Conservation (phyloP, 2,329 filamentous ascomycete genomes). For the Exophiala alcalophila region DNA sequence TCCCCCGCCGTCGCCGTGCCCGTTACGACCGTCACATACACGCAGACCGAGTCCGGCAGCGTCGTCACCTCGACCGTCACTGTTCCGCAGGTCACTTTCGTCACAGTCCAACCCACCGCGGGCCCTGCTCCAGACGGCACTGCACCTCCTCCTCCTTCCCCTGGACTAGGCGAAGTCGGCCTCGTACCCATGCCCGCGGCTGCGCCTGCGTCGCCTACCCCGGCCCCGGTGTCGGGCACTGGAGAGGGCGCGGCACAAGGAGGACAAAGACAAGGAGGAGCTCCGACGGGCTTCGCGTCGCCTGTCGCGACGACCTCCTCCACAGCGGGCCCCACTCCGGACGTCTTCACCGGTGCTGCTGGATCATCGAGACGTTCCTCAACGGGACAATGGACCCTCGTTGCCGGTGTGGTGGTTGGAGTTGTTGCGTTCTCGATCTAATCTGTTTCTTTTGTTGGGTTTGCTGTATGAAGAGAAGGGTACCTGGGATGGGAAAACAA, state of each 20-base stretch:
- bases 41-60: conserved; percentile 30
- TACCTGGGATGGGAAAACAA: no score
- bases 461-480: background rate
- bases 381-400: conserved; percentile 11
- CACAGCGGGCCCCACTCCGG: conserved; percentile 32
- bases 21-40: conserved; percentile 43
- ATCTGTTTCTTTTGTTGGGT: background rate
- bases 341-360: conserved; percentile 37
- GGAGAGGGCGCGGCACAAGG: background rate
- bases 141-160: background rate
- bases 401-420: conserved; percentile 23
- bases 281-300: conserved; percentile 2
- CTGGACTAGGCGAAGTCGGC: conserved; percentile 10
- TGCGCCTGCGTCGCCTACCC: background rate
- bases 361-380: no score
- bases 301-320: background rate
- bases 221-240: conserved; percentile 7
- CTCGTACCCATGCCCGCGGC: conserved; percentile 21
- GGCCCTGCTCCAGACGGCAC: conserved; percentile 17
- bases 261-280: background rate
- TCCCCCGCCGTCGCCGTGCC: conserved; percentile 28
- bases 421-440: conserved; percentile 25
- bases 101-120: conserved; percentile 34
- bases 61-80: conserved; percentile 39
- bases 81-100: conserved; percentile 46